These are phyloP conservation scores for Dipteronia dyeriana DNA, from an alignment of 345 rosid species.

Conservation along the genomic window DNA sequence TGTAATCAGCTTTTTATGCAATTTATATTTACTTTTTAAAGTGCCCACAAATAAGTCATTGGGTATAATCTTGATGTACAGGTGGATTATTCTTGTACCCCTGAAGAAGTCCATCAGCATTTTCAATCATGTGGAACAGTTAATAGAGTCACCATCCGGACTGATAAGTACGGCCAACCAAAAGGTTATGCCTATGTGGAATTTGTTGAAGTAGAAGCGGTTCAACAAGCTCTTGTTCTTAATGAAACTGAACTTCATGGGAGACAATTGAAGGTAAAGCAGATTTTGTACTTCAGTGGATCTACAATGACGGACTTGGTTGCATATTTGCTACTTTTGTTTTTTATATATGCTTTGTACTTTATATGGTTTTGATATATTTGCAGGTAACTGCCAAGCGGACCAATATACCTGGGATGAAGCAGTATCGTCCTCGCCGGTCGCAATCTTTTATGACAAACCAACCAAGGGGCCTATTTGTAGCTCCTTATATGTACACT, in stretches of 20 bases:
- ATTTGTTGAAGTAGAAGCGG: constrained; percentile 67
- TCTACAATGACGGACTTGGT: not conserved
- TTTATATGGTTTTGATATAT: not conserved
- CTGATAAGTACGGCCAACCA: constrained; percentile 76
- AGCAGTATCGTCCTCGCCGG: constrained; percentile 62
- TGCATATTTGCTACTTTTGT: not conserved
- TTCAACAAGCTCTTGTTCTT: constrained; percentile 60
- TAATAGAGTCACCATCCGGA: constrained; percentile 67
- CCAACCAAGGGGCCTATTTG: constrained; percentile 38
- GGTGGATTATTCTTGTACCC: constrained; percentile 77
- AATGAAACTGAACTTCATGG: constrained; percentile 76
- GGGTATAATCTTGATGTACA: constrained; percentile 24
- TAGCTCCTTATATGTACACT: constrained; percentile 52
- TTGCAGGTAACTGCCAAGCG: constrained; percentile 63
- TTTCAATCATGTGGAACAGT: constrained; percentile 79
- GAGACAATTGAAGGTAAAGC: constrained; percentile 66
- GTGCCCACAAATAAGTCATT: not conserved
- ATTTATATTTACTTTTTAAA: not conserved
- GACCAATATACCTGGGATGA: constrained; percentile 78
- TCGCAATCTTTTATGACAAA: constrained; percentile 43
- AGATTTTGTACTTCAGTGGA: not conserved
- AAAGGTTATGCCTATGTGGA: constrained; percentile 84
- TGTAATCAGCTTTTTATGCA: not conserved
- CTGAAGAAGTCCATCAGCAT: constrained; percentile 84
- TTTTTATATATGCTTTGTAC: not conserved